phyloP scores from a whole-genome alignment of 495 filamentous ascomycete species.

The Aspergillus nanangensis region DNA sequence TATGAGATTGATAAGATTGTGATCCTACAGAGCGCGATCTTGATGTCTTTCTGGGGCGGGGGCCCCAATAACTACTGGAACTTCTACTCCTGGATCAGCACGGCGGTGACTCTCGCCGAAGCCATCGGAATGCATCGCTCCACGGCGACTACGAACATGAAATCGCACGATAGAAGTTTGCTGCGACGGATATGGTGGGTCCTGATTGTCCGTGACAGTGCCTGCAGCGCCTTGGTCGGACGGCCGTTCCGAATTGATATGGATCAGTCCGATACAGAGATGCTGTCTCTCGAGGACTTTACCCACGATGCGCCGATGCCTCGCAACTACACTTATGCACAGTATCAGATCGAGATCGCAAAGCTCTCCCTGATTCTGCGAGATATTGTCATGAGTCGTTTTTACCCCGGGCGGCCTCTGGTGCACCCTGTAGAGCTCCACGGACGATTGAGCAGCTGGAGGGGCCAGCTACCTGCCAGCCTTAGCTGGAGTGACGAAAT shows the following conservation, averaged over 20 bases:
- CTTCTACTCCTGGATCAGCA: constrained; percentile 3
- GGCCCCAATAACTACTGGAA: constrained; percentile 3
- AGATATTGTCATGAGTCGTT: neutral
- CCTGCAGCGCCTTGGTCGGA: neutral
- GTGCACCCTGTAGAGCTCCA: neutral
- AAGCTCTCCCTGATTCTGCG: neutral
- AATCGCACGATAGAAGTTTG: neutral
- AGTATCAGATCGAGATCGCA: neutral
- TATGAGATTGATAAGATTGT: constrained; percentile 63
- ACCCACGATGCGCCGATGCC: neutral
- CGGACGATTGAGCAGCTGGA: neutral
- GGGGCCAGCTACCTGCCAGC: neutral
- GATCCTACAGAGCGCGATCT: constrained; percentile 48
- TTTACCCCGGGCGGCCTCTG: neutral
- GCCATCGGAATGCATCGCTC: constrained; percentile 1
- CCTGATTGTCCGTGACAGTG: neutral
- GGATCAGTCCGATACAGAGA: neutral
- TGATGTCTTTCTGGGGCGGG: neutral
- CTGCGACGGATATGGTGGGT: neutral
- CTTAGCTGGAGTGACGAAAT: neutral
- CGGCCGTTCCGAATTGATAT: constrained; percentile 1
- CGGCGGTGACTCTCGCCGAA: neutral
- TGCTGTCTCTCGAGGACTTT: neutral
- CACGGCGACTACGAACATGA: neutral
- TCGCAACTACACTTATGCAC: neutral